phyloP scores from a whole-genome alignment of 345 rosid genomes.

The Alliaria petiolata region DNA sequence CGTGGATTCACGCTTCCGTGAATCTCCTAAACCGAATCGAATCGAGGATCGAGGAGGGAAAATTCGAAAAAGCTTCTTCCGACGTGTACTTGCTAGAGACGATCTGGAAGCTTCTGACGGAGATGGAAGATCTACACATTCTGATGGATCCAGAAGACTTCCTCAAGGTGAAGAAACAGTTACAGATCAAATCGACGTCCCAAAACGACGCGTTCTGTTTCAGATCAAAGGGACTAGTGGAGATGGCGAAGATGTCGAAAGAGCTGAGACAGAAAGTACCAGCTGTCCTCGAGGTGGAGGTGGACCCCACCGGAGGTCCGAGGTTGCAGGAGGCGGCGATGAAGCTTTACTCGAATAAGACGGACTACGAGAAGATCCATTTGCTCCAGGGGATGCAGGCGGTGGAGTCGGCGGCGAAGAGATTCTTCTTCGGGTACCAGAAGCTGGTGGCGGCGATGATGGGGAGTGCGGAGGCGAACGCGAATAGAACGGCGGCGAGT shows the following conservation, averaged over 20 bases:
- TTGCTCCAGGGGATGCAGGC: conserved; percentile 77
- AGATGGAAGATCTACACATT: conserved; percentile 65
- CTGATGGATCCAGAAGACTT: conserved; percentile 88
- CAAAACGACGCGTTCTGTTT: conserved; percentile 71
- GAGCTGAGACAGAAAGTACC: conserved; percentile 83
- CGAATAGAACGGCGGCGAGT: conserved; percentile 42
- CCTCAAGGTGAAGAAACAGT: conserved; percentile 61
- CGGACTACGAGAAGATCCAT: conserved; percentile 51
- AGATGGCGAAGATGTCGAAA: conserved; percentile 52
- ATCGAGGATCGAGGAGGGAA: conserved; percentile 41
- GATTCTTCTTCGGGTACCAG: conserved; percentile 69
- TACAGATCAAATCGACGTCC: conserved; percentile 37
- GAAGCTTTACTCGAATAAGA: conserved; percentile 61
- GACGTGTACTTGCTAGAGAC: conserved; percentile 59
- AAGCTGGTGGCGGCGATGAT: conserved; percentile 65
- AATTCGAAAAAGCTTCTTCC: conserved; percentile 48
- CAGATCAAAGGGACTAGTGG: conserved; percentile 61
- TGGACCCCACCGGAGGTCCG: conserved; percentile 91
- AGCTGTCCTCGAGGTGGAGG: conserved; percentile 62
- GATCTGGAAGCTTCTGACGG: conserved; percentile 68
- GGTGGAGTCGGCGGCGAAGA: conserved; percentile 67
- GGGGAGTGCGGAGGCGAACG: conserved; percentile 75
- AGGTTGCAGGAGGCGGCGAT: conserved; percentile 90
- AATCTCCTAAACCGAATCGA: conserved; percentile 44
- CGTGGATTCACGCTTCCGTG: conserved; percentile 58